Evolutionary conservation across 2,329 filamentous ascomycete genomes (phyloP), one percentile per base, ranked within the genome.

Genomic region (Fusarium sarcochroum): DNA sequence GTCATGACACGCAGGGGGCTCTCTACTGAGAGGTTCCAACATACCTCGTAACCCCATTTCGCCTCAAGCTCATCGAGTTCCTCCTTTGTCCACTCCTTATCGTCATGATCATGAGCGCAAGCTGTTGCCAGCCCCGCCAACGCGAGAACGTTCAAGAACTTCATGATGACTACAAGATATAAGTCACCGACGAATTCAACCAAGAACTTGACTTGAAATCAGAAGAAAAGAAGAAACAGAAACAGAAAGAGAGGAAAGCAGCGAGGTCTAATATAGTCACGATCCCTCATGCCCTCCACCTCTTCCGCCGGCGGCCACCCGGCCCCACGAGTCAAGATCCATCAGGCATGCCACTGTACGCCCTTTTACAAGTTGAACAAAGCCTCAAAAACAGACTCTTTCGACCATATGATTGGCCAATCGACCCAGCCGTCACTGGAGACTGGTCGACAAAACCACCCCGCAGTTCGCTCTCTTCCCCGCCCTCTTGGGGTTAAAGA

Each of bases 21-120:
- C 55, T 51, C 23, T 38, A 10, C 32, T 42, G 6, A 27, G 25
- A 14, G 20, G 8, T 25, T 35, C 9, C 10, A 15, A 71, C 83
- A 73, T 74, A 87, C 86, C 78, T 89, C 86, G 45, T 80, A 80
- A 3, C 85, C 85, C 86, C 86, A 89, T 82, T 87, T 88, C 48
- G 77, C 77, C 73, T 88, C 82, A 42, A 89, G 77, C 71, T 87
- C 85, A 17, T 82, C 82, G 23, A 85, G 75, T 60, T 85, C 81
- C 66, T 86, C 85, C 62, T 82, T 80, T 20, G 80, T 81, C 80
- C 83, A 88, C 51, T 82, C 78, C 66, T 80, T 80, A 58, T 78
- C 78, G 61, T 80, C 76, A 63, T 77, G 70, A 37, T 76, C 73
- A 55, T 79, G 71, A 27, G 70, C 70, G 35, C 77, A 79, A 11